These are phyloP conservation scores for Trebouxiophyceae sp. DNA, from an alignment of 163 green algal species.

Conservation along the genomic window DNA sequence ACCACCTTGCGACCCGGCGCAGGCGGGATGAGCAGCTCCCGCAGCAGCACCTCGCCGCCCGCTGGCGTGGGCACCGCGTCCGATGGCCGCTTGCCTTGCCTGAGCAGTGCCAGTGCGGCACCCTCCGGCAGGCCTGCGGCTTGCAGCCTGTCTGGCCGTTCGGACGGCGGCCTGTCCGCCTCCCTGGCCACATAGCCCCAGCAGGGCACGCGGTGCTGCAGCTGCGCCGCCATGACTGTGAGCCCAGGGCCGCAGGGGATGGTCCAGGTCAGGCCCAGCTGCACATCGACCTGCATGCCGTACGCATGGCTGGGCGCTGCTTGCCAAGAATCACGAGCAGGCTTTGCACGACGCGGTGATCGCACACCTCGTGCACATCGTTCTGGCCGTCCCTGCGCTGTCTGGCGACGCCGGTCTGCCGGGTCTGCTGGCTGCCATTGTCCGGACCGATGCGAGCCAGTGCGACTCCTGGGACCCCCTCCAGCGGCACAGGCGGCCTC, in stretches of 20 bases:
- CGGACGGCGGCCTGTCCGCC: neutral
- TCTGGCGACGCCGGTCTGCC: too few species aligned
- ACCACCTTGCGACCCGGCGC: slow-evolving; percentile 63
- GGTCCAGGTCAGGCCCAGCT: slow-evolving; percentile 47
- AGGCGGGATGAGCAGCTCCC: slow-evolving; percentile 5
- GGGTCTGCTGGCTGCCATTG: too few species aligned
- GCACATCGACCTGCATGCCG: slow-evolving; percentile 6
- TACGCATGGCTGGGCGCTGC: too few species aligned
- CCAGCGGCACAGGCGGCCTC: slow-evolving; percentile 1
- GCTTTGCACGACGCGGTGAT: too few species aligned
- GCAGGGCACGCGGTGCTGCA: slow-evolving; percentile 88
- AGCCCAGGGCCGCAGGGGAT: slow-evolving; percentile 20
- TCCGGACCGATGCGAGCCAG: too few species aligned
- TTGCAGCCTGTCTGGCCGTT: neutral
- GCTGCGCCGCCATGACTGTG: slow-evolving; percentile 60
- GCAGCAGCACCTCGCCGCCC: neutral
- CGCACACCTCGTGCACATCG: too few species aligned
- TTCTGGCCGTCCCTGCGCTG: too few species aligned
- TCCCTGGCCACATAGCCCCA: slow-evolving; percentile 84
- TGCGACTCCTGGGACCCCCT: too few species aligned
- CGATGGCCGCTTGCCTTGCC: too few species aligned
- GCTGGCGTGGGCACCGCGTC: slow-evolving; percentile 3
- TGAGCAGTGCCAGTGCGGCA: neutral
- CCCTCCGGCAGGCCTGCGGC: neutral
- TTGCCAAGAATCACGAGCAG: too few species aligned